Evolutionary conservation across 306 rosid genomes (phyloP).

Genomic region (Citrullus amarus): DNA sequence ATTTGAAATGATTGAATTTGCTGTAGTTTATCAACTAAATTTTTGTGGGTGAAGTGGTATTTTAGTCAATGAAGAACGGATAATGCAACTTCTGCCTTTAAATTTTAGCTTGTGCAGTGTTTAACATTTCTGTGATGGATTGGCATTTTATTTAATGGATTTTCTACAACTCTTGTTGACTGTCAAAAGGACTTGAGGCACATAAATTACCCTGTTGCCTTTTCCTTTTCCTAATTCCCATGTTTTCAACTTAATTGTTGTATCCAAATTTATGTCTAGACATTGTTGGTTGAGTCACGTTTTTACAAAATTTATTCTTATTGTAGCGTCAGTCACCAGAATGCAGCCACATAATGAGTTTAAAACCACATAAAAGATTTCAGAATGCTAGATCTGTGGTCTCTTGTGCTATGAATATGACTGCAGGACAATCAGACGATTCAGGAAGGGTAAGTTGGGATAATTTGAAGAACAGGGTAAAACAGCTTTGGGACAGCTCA

Average conservation of each 20-base stretch:
- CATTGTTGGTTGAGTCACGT: neutral
- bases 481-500: constrained; percentile 57
- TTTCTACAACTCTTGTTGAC: neutral
- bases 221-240: neutral
- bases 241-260: neutral
- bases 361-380: constrained; percentile 20
- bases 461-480: constrained; percentile 29
- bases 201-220: neutral
- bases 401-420: constrained; percentile 47
- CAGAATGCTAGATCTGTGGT: constrained; percentile 21
- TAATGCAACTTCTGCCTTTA: neutral
- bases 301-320: neutral
- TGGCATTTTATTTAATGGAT: neutral
- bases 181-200: neutral
- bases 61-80: neutral
- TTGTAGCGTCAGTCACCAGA: constrained; percentile 24
- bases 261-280: neutral
- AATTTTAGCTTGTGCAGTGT: neutral
- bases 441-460: constrained; percentile 28
- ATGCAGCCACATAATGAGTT: constrained; percentile 14
- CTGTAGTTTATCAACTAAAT: neutral
- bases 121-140: neutral
- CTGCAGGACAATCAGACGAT: constrained; percentile 56
- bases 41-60: neutral
- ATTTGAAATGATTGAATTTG: neutral